These are phyloP conservation scores for Lyophyllum semitale DNA, from an alignment of 768 basidiomycete species.

Conservation along the genomic window DNA sequence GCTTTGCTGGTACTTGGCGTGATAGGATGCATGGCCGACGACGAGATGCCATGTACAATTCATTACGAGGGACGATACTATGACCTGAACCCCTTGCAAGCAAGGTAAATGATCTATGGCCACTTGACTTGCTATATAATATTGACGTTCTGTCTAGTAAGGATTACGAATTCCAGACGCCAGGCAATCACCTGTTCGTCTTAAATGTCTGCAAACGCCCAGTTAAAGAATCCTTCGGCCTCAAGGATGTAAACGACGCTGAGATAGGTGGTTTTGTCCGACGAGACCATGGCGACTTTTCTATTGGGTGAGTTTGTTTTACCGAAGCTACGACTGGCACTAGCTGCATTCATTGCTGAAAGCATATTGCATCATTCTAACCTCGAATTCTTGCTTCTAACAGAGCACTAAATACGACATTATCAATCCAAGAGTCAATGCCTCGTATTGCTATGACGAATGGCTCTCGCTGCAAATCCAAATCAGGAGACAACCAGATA, in stretches of 20 bases:
- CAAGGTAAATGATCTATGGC: slow-evolving; percentile 43
- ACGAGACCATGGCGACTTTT: slow-evolving; percentile 66
- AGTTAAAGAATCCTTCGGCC: slow-evolving; percentile 56
- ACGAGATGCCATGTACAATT: slow-evolving; percentile 66
- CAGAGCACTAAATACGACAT: slow-evolving; percentile 66
- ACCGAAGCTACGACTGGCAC: not conserved
- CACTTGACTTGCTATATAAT: slow-evolving; percentile 5
- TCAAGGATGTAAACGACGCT: slow-evolving; percentile 49
- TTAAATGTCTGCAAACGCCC: slow-evolving; percentile 69
- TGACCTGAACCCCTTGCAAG: slow-evolving; percentile 63
- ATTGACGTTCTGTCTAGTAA: slow-evolving; percentile 43
- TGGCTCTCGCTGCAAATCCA: slow-evolving; percentile 66
- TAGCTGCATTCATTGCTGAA: not conserved
- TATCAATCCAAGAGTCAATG: slow-evolving; percentile 51
- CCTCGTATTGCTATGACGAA: slow-evolving; percentile 58
- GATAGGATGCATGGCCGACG: slow-evolving; percentile 20
- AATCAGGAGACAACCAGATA: slow-evolving; percentile 35
- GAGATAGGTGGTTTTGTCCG: slow-evolving; percentile 67
- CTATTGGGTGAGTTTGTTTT: slow-evolving; percentile 59
- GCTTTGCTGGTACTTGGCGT: slow-evolving; percentile 2
- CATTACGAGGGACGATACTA: slow-evolving; percentile 61
- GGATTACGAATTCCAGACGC: slow-evolving; percentile 60
- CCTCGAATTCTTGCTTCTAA: not conserved
- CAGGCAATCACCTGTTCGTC: slow-evolving; percentile 46
- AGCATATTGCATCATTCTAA: not conserved